Percentiles rank a stretch among this genome's conserved stretches.
Evolutionary conservation across 176 grass and related monocot genomes (phyloP).

Genomic region (Zizania latifolia): DNA sequence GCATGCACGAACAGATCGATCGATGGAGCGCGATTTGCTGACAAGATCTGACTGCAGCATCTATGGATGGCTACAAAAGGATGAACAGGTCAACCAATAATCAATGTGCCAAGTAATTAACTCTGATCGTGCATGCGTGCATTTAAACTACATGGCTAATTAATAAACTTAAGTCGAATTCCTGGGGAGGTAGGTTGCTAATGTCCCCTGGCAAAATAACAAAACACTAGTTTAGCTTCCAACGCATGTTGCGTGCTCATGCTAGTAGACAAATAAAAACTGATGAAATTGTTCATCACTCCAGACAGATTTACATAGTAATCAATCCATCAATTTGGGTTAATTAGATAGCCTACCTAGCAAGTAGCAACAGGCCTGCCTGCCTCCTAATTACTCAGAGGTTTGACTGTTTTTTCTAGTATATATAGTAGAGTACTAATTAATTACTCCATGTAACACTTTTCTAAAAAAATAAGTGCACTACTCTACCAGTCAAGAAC

Average conservation of each 20-base stretch:
- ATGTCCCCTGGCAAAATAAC: too few relatives aligned
- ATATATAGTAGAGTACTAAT: too few relatives aligned
- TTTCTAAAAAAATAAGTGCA: background rate
- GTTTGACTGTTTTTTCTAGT: too few relatives aligned
- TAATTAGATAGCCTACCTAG: background rate
- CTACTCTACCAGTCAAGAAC: background rate
- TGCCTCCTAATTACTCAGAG: background rate
- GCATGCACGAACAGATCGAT: background rate
- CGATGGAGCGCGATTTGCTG: background rate
- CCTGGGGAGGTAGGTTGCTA: slow-evolving; percentile 6
- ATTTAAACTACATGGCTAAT: too few relatives aligned
- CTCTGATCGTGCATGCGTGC: too few relatives aligned
- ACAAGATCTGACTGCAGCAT: background rate
- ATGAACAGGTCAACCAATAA: slow-evolving; percentile 19
- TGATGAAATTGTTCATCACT: too few relatives aligned
- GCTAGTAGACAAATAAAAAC: too few relatives aligned
- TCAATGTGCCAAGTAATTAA: too few relatives aligned
- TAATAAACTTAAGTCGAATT: slow-evolving; percentile 7
- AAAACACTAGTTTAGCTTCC: too few relatives aligned
- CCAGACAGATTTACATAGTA: too few relatives aligned
- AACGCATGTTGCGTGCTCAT: too few relatives aligned
- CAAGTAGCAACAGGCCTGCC: background rate
- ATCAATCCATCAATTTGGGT: background rate
- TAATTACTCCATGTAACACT: too few relatives aligned
- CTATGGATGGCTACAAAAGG: background rate